phyloP scores from a whole-genome alignment of 75 land plant species.

The Sequoia sempervirens region DNA sequence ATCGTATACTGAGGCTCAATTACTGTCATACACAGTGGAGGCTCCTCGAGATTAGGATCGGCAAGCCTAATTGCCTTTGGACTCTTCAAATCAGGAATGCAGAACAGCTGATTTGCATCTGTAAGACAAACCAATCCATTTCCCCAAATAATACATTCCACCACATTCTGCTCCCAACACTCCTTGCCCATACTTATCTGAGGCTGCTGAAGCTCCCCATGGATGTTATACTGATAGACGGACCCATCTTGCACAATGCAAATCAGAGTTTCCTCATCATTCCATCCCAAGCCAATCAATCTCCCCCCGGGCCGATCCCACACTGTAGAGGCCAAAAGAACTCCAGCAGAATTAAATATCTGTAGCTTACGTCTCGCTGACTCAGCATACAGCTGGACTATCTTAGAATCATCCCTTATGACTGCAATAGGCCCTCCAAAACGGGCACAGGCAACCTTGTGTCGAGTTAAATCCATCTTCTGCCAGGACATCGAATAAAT shows the following conservation, averaged over 20 bases:
- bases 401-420: constrained; percentile 96
- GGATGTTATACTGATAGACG: constrained; percentile 65
- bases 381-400: constrained; percentile 92
- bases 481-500: constrained; percentile 79
- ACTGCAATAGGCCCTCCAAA: constrained; percentile 97
- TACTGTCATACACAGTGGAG: constrained; percentile 72
- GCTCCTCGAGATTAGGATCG: constrained; percentile 60
- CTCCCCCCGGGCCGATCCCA: constrained; percentile 97
- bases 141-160: constrained; percentile 88
- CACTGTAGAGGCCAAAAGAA: constrained; percentile 55
- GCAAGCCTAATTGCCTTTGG: constrained; percentile 61
- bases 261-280: constrained; percentile 71
- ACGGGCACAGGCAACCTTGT: constrained; percentile 89
- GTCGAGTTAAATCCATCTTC: constrained; percentile 76
- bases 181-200: constrained; percentile 76
- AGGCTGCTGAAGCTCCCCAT: constrained; percentile 57
- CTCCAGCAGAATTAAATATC: constrained; percentile 79
- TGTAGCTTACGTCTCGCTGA: constrained; percentile 89
- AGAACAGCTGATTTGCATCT: constrained; percentile 55
- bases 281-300: constrained; percentile 84
- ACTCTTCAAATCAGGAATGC: constrained; percentile 70
- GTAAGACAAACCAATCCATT: constrained; percentile 83
- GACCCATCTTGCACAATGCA: constrained; percentile 92
- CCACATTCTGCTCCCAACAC: constrained; percentile 72
- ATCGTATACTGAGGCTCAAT: constrained; percentile 81